A percentile compares a stretch with the other conserved stretches of the same genome.
phyloP scores from a whole-genome alignment of 2,329 filamentous ascomycete species.

The Botryotinia globosa region DNA sequence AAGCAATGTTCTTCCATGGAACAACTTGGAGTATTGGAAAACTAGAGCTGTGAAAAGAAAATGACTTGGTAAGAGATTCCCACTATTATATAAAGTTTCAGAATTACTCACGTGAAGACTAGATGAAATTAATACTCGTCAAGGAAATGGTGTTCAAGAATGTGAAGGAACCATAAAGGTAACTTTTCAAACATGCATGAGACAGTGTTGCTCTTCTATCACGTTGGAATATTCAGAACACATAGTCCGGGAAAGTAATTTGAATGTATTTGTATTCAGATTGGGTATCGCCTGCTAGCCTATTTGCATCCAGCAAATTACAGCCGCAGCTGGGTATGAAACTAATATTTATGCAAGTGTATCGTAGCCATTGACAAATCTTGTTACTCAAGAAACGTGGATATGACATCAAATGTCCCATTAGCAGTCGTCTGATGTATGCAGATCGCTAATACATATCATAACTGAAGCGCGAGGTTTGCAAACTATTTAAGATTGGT shows the following conservation, averaged over 20 bases:
- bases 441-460: conserved; percentile 6
- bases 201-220: background rate
- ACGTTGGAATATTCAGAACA: background rate
- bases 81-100: background rate
- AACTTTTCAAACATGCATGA: background rate
- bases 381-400: conserved; percentile 6
- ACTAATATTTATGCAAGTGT: conserved; percentile 13
- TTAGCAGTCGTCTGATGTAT: conserved; percentile 6
- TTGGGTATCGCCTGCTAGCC: conserved; percentile 17
- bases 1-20: background rate
- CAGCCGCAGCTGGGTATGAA: conserved; percentile 12
- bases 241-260: background rate
- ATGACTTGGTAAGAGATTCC: background rate
- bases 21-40: background rate
- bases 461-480: conserved; percentile 3
- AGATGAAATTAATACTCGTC: background rate
- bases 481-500: background rate
- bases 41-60: background rate
- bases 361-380: background rate
- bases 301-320: conserved; percentile 6
- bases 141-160: background rate
- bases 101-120: background rate
- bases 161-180: background rate
- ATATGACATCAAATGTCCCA: conserved; percentile 5
- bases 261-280: conserved; percentile 13